Evolutionary conservation across 2,329 filamentous ascomycete species (phyloP).

Genomic region (Hysterium pulicare): DNA sequence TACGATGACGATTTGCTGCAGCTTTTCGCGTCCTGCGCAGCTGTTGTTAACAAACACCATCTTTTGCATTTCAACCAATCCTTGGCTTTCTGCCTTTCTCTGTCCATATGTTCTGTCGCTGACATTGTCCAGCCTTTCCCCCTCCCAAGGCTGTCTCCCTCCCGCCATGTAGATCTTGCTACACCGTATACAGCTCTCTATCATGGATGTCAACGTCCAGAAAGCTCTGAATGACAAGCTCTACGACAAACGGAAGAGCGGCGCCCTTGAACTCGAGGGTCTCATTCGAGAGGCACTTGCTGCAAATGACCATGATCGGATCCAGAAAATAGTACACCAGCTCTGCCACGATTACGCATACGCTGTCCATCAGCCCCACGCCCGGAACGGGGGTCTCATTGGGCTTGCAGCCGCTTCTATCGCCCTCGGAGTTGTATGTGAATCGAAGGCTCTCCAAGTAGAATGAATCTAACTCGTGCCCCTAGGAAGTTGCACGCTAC

Average conservation of each 20-base stretch:
- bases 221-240: slow-evolving; percentile 95
- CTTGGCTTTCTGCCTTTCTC: no score
- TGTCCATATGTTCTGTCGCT: no score
- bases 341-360: slow-evolving; percentile 98
- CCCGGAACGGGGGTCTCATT: slow-evolving; percentile 92
- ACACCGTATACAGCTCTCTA: slow-evolving; percentile 8
- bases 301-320: slow-evolving; percentile 72
- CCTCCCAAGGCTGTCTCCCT: no score
- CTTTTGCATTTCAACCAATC: no score
- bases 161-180: slow-evolving; percentile 24
- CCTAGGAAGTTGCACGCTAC: slow-evolving; percentile 85
- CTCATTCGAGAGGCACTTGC: slow-evolving; percentile 81
- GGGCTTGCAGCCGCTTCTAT: slow-evolving; percentile 94
- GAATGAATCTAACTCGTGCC: slow-evolving; percentile 10
- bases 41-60: no score
- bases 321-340: slow-evolving; percentile 88
- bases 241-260: slow-evolving; percentile 96
- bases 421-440: slow-evolving; percentile 80
- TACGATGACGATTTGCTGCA: no score
- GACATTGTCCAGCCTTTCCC: no score
- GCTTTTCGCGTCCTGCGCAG: no score
- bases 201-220: slow-evolving; percentile 86
- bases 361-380: slow-evolving; percentile 93
- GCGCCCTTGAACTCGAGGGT: slow-evolving; percentile 89
- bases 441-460: background rate